Percentiles rank a stretch among this genome's conserved stretches.
Conservation (phyloP, 2,329 filamentous ascomycete genomes). For the Colletotrichum salicis region DNA sequence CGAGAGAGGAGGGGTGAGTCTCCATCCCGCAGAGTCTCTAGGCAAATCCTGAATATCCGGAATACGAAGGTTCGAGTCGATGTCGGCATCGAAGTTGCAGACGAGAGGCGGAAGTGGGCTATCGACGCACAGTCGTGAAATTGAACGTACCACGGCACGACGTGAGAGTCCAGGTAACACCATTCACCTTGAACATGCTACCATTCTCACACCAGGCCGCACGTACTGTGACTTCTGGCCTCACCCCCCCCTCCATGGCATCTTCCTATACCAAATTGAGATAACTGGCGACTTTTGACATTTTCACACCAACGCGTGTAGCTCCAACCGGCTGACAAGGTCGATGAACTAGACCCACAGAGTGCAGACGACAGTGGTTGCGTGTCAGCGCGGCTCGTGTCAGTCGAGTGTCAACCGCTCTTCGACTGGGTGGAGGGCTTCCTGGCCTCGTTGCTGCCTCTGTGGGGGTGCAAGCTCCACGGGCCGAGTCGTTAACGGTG, state of each 20-base stretch:
- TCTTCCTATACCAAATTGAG: not conserved
- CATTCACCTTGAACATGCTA: not conserved
- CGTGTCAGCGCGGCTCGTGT: slow-evolving; percentile 17
- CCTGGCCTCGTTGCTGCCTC: not conserved
- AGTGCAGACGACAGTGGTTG: slow-evolving; percentile 4
- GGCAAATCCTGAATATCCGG: slow-evolving; percentile 1
- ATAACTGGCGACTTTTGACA: not conserved
- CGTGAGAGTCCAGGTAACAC: not conserved
- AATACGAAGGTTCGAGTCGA: slow-evolving; percentile 25
- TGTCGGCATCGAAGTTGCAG: not conserved
- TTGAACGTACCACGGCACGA: slow-evolving; percentile 1
- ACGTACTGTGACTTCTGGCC: not conserved
- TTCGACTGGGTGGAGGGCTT: slow-evolving; percentile 4
- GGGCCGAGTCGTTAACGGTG: not conserved
- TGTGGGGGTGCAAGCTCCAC: not conserved
- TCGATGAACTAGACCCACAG: not conserved
- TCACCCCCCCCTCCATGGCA: not conserved
- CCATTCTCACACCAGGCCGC: not conserved
- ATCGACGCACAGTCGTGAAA: slow-evolving; percentile 5
- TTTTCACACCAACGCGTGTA: not conserved
- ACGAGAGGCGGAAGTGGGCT: slow-evolving; percentile 2
- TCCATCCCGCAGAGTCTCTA: slow-evolving; percentile 19
- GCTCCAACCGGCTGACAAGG: not conserved
- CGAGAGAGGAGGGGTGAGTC: slow-evolving; percentile 15
- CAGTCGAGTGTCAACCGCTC: not conserved